Base-by-base conservation (phyloP, 495 filamentous ascomycete species). In the Xylaria telfairii region DNA sequence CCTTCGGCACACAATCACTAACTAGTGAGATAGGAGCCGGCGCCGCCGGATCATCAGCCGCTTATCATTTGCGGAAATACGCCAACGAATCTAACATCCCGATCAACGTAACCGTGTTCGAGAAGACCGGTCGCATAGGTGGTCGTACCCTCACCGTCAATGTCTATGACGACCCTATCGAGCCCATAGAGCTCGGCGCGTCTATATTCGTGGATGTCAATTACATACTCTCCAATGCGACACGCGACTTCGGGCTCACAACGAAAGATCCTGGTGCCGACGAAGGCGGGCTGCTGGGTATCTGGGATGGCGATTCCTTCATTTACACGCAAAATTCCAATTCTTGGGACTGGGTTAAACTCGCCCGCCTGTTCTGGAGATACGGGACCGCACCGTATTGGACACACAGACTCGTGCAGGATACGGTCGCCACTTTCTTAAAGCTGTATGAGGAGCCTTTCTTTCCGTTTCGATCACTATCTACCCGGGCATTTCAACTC, bases 201-300 rank as follows among this genome's bases (percentile, higher is more conserved):
- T 94, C 90, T 39, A 97, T 98, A 73, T 99, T 99, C 76, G 93
- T 98, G 34, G 77, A 92, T 53, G 88, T 93, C 53, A 99, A 99
- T 77, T 80, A 89, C 19, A 97, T 95, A 74, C 88, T 98, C 15
- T 87, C 90, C 70, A 87, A 90, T 57, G 92, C 95, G 0, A 87
- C 90, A n/a, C 83, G 87, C 30, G 85, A 90, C 51, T 92, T 97
- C 74, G 89, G 87, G 34, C 88, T 99, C 5, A 72, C 74, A 17
- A 71, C 73, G 4, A 76, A 74, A 19, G 73, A 79, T n/a, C 79
- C 75, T 0, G 79, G 79, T 6, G 46, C 74, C 21, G 74, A 80
- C 70, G 77, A 81, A 68, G 68, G 41, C 8, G 49, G 78, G 0
- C 73, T 83, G 2, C 81, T 98, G n/a, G 94, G 92, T 5, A 87